Percentiles rank a stretch among this genome's conserved stretches.
These are phyloP conservation scores for Sporisorium graminicola DNA, from an alignment of 1,284 basidiomycete genomes.

Conservation along the genomic window DNA sequence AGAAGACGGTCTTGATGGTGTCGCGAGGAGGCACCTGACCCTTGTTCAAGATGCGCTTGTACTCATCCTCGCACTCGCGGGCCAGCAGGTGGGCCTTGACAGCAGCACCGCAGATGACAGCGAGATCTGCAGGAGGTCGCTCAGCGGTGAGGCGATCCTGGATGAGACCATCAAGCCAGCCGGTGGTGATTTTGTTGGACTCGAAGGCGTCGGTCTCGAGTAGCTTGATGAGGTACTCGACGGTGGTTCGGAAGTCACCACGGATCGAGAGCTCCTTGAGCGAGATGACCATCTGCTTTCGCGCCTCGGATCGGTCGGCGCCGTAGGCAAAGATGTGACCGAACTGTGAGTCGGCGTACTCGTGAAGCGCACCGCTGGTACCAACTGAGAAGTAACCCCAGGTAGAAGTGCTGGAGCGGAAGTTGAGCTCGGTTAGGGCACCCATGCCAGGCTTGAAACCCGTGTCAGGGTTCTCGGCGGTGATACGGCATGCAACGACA, in stretches of 20 bases:
- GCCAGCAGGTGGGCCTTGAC: slow-evolving; percentile 93
- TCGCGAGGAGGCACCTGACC: slow-evolving; percentile 96
- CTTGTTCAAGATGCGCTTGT: slow-evolving; percentile 95
- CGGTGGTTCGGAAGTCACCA: slow-evolving; percentile 98
- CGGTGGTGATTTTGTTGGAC: slow-evolving; percentile 97
- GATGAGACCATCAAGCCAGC: slow-evolving; percentile 98
- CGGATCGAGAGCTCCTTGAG: slow-evolving; percentile 98
- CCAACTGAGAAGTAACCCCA: slow-evolving; percentile 99
- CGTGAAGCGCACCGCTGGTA: slow-evolving; percentile 94
- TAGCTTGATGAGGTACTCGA: slow-evolving; percentile 93
- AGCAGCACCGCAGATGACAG: slow-evolving; percentile 92
- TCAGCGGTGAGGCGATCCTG: slow-evolving; percentile 95
- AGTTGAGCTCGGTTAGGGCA: slow-evolving; percentile 96
- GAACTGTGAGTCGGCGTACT: slow-evolving; percentile 85
- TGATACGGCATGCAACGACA: slow-evolving; percentile 98
- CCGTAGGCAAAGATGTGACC: slow-evolving; percentile 99
- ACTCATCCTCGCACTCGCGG: slow-evolving; percentile 90
- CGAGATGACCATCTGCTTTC: slow-evolving; percentile 99
- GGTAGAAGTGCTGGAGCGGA: slow-evolving; percentile 87
- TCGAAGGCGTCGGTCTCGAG: slow-evolving; percentile 96
- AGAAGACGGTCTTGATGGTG: slow-evolving; percentile 95
- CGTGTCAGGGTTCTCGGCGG: slow-evolving; percentile 98
- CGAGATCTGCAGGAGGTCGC: slow-evolving; percentile 89
- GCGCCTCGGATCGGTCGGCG: slow-evolving; percentile 90
- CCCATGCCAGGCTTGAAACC: slow-evolving; percentile 99